Base-by-base conservation (phyloP, 139 green algal species). In the Monoraphidium neglectum region DNA sequence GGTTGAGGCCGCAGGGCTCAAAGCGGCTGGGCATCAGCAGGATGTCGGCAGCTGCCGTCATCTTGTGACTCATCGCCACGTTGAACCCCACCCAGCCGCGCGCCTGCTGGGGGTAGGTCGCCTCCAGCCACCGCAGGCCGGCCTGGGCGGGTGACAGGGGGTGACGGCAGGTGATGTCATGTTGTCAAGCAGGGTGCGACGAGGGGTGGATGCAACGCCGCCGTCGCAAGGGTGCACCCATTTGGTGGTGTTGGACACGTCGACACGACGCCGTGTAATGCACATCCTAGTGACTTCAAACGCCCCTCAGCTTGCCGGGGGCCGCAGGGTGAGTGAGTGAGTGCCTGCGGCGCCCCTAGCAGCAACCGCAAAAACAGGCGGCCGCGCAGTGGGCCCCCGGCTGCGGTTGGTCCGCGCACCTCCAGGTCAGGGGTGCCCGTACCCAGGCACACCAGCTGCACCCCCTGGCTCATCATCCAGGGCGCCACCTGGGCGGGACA, bases 11-110 rank as follows among this genome's bases (percentile, higher is more conserved):
- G 66, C 89, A 94, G 26, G 89, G 89, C 86, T 94, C 89, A 53
- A 94, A 94, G 12, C 89, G 72, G 35, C 74, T 87, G 18, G 90
- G 90, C 90, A 97, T 96, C 16, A 95, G 80, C 77, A 97, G 85
- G 36, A 97, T 92, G 87, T 97, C 93, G 23, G 85, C 89, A 13
- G 80, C 90, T 23, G 91, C 86, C 18, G 86, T 88, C 43, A 90
- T 90, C 43, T 83, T 81, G 87, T 97, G 93, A 4, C 77, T 87
- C 68, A 97, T 78, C 46, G 91, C 84, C 70, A 95, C 94, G 75
- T 93, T 94, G 91, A 97, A 98, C 76, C 94, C 94, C 51, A 98
- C 94, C 92, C 92, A 98, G 64, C 86, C 93, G 8, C 93, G 86
- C 16, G 92, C 91, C 71, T 89, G 85, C 77, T 91, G 63, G 15